These are phyloP conservation scores for Xylaria venustula DNA, from an alignment of 495 filamentous ascomycete species.

Conservation along the genomic window DNA sequence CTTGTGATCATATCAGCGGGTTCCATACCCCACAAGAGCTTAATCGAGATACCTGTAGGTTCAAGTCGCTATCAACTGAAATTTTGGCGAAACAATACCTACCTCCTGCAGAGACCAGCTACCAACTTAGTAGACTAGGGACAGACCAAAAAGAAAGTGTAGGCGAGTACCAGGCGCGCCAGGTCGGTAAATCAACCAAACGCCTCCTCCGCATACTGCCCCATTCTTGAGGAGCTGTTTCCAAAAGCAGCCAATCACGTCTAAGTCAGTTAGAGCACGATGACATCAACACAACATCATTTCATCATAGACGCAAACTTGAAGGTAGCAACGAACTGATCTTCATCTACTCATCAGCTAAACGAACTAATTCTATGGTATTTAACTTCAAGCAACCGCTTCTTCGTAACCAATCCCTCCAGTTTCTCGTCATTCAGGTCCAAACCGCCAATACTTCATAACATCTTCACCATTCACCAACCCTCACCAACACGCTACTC, in stretches of 20 bases:
- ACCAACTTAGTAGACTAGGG: no score
- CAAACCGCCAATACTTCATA: neutral
- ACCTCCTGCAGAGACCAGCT: neutral
- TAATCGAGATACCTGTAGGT: neutral
- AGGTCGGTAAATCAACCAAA: no score
- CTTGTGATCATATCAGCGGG: neutral
- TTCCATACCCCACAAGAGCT: neutral
- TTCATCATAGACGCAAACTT: neutral
- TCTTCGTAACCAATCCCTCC: neutral
- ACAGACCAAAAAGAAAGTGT: no score
- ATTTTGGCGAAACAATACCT: neutral
- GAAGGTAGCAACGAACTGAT: neutral
- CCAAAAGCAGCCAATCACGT: neutral
- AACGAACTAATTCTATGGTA: neutral
- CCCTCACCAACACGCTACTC: neutral
- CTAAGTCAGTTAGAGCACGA: neutral
- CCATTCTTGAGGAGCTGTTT: neutral
- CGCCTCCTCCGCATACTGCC: slow-evolving; percentile 6
- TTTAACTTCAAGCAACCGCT: neutral
- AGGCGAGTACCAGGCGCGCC: no score
- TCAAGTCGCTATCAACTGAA: neutral
- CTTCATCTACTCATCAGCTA: neutral
- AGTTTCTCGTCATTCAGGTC: neutral
- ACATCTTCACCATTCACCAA: neutral
- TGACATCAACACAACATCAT: slow-evolving; percentile 17